phyloP scores from a whole-genome alignment of 2,329 filamentous ascomycete species.

The Paracorniculantispora psalliotae region DNA sequence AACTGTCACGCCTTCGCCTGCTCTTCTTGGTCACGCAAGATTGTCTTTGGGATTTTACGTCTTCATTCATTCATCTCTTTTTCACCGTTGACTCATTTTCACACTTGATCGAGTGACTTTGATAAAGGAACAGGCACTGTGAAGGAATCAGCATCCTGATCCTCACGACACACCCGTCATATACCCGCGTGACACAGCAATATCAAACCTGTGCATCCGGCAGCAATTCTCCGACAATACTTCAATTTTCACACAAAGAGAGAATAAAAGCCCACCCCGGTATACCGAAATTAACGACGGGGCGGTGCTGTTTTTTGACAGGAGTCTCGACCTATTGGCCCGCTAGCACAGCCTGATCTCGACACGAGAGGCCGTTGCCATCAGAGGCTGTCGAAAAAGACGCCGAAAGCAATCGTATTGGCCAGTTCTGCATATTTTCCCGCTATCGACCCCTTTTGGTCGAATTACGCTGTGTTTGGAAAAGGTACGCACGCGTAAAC shows the following conservation, averaged over 20 bases:
- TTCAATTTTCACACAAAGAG: not conserved
- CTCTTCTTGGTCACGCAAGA: not conserved
- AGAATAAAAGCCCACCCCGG: not conserved
- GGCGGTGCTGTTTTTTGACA: not conserved
- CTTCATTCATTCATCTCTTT: too few relatives aligned
- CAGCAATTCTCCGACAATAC: not conserved
- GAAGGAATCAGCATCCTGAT: not conserved
- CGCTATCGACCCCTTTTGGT: not conserved
- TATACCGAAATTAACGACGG: not conserved
- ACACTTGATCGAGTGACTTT: too few relatives aligned
- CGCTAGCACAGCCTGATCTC: not conserved
- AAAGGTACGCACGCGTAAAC: not conserved
- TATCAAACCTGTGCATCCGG: not conserved
- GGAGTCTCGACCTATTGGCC: not conserved
- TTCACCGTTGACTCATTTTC: too few relatives aligned
- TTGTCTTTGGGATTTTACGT: not conserved
- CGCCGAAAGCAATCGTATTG: not conserved
- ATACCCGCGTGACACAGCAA: not conserved
- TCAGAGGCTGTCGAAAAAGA: not conserved
- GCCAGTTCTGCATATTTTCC: not conserved
- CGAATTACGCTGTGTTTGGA: not conserved
- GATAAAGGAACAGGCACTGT: too few relatives aligned
- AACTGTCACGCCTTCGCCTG: not conserved
- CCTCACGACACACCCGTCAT: not conserved
- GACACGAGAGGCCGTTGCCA: not conserved